Conservation (phyloP, 2,329 filamentous ascomycete genomes). For the Boeremia exigua region DNA sequence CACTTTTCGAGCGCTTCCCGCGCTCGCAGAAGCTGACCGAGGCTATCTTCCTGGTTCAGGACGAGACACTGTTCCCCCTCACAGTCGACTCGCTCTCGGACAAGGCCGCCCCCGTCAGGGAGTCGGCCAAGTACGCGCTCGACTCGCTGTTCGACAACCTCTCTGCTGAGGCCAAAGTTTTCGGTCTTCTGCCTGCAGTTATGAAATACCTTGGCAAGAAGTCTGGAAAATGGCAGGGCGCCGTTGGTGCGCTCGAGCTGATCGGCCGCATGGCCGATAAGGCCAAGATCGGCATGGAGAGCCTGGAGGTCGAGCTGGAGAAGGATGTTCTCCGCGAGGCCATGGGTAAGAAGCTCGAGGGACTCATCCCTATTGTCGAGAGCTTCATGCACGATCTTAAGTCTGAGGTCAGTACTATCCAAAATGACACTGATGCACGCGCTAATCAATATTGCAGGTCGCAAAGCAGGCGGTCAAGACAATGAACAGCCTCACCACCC, state of each 20-base stretch:
- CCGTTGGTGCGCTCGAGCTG: slow-evolving; percentile 82
- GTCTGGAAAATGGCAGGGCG: slow-evolving; percentile 96
- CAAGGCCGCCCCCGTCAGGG: slow-evolving; percentile 85
- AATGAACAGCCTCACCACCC: slow-evolving; percentile 87
- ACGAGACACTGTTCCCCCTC: slow-evolving; percentile 72
- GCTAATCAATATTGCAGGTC: slow-evolving; percentile 48
- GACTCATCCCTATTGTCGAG: slow-evolving; percentile 89
- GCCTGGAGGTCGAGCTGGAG: slow-evolving; percentile 80
- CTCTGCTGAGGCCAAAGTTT: slow-evolving; percentile 80
- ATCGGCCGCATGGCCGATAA: slow-evolving; percentile 95
- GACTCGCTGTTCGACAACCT: slow-evolving; percentile 85
- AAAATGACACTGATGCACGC: background rate
- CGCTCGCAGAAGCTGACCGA: slow-evolving; percentile 78
- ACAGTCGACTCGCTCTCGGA: slow-evolving; percentile 88
- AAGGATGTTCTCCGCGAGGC: slow-evolving; percentile 90
- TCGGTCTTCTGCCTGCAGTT: slow-evolving; percentile 79
- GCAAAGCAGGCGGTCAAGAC: slow-evolving; percentile 87
- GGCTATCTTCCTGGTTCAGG: slow-evolving; percentile 80
- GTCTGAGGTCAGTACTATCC: slow-evolving; percentile 60
- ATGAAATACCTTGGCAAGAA: slow-evolving; percentile 77
- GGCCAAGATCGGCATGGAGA: slow-evolving; percentile 83
- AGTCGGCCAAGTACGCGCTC: slow-evolving; percentile 91
- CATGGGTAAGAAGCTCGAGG: slow-evolving; percentile 86
- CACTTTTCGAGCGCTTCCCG: slow-evolving; percentile 89
- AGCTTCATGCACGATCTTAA: slow-evolving; percentile 97